A percentile compares a stretch with the other conserved stretches of the same genome.
Conservation (phyloP, 805 yeast species). For the Suhomyces pyralidae region DNA sequence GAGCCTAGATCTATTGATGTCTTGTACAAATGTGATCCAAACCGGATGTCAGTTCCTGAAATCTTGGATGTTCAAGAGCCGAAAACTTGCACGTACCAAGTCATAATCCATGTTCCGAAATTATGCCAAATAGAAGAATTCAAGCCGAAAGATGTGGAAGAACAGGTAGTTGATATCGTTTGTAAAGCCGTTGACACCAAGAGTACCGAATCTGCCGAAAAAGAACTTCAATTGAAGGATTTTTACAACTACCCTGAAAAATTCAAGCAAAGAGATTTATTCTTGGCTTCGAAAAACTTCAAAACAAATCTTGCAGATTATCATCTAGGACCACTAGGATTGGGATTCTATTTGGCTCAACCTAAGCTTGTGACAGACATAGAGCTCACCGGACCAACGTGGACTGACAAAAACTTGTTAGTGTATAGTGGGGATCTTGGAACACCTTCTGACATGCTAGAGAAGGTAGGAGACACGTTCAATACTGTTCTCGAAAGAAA, state of each 20-base stretch:
- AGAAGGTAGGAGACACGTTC: conserved; percentile 20
- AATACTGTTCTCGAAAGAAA: conserved; percentile 20
- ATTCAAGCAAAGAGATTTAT: background rate
- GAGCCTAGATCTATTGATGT: conserved; percentile 53
- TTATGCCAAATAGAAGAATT: conserved; percentile 45
- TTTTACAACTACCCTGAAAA: conserved; percentile 13
- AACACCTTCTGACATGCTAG: conserved; percentile 13
- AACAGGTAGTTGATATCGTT: conserved; percentile 23
- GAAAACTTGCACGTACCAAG: conserved; percentile 56
- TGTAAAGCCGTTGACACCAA: conserved; percentile 22
- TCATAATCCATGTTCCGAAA: conserved; percentile 48
- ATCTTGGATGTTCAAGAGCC: conserved; percentile 48
- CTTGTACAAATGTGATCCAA: conserved; percentile 53
- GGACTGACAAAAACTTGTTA: conserved; percentile 21
- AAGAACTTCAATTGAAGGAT: conserved; percentile 7
- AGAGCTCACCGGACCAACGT: conserved; percentile 14
- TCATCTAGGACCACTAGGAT: conserved; percentile 23
- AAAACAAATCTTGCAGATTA: conserved; percentile 28
- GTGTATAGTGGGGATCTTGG: conserved; percentile 18
- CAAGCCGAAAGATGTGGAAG: conserved; percentile 20
- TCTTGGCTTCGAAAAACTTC: background rate
- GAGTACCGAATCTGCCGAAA: background rate
- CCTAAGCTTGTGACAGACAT: conserved; percentile 12
- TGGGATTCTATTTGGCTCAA: conserved; percentile 30
- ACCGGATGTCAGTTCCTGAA: conserved; percentile 42